phyloP scores from a whole-genome alignment of 331 rosid species.

The Stylosanthes scabra region DNA sequence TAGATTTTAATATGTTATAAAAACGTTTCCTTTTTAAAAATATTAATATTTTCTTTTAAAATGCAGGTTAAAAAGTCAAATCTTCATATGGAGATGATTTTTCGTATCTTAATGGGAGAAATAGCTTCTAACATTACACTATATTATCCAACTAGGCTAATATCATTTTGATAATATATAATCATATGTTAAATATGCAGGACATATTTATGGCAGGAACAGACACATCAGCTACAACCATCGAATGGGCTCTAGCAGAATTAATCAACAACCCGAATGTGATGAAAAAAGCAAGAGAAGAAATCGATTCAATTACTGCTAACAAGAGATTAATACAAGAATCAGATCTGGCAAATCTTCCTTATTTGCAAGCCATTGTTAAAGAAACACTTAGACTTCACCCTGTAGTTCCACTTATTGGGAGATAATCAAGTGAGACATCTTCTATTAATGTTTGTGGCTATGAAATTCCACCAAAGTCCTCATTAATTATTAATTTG shows the following conservation, averaged over 20 bases:
- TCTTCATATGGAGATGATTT: too few relatives aligned
- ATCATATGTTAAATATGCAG: background rate
- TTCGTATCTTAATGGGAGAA: too few relatives aligned
- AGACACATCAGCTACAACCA: conserved; percentile 4
- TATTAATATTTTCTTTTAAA: too few relatives aligned
- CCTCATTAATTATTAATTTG: background rate
- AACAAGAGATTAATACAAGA: conserved; percentile 24
- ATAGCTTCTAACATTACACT: too few relatives aligned
- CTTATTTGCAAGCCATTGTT: conserved; percentile 33
- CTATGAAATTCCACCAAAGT: conserved; percentile 28
- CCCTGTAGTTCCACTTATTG: conserved; percentile 3
- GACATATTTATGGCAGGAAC: conserved; percentile 26
- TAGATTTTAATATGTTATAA: too few relatives aligned
- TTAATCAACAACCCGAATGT: conserved; percentile 7
- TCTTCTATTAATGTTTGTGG: conserved; percentile 7
- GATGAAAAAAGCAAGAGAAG: conserved; percentile 21
- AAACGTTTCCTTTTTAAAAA: too few relatives aligned
- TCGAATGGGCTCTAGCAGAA: conserved; percentile 8
- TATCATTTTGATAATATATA: too few relatives aligned
- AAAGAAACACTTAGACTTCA: conserved; percentile 38
- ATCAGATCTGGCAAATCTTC: conserved; percentile 15
- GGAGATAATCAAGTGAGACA: conserved; percentile 14
- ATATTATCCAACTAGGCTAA: too few relatives aligned
- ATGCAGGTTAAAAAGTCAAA: too few relatives aligned
- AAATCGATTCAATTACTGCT: conserved; percentile 17